Percentiles rank a stretch among this genome's conserved stretches.
phyloP scores from a whole-genome alignment of 2,329 filamentous ascomycete species.

The Emmonsiellopsis sp. region DNA sequence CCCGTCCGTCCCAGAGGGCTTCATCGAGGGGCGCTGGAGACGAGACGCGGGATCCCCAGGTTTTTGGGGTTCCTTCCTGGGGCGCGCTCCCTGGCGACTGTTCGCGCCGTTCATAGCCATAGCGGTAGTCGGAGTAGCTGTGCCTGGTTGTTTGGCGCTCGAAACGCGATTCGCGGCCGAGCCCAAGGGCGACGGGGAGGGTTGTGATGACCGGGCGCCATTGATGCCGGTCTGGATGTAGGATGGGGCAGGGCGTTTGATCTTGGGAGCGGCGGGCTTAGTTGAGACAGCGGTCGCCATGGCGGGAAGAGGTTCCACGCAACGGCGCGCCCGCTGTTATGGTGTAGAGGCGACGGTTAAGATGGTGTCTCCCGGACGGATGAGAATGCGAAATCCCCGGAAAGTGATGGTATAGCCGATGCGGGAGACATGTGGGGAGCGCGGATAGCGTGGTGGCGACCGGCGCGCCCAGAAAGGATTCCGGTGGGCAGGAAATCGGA shows the following conservation, averaged over 20 bases:
- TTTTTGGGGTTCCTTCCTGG: conserved; percentile 47
- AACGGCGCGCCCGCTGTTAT: background rate
- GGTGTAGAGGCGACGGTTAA: background rate
- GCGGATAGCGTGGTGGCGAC: conserved; percentile 20
- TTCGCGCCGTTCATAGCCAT: conserved; percentile 38
- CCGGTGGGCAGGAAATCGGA: background rate
- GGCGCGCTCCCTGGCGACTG: conserved; percentile 27
- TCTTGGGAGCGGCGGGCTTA: conserved; percentile 44
- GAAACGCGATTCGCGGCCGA: conserved; percentile 47
- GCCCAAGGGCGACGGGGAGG: conserved; percentile 47
- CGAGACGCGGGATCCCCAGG: conserved; percentile 24
- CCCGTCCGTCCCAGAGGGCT: conserved; percentile 18
- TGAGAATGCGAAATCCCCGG: conserved; percentile 22
- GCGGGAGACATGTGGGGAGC: conserved; percentile 38
- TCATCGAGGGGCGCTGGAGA: conserved; percentile 25
- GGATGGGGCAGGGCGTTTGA: conserved; percentile 58
- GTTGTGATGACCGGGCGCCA: conserved; percentile 47
- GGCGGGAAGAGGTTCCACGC: conserved; percentile 8
- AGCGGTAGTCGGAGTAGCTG: conserved; percentile 28
- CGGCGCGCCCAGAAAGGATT: conserved; percentile 14
- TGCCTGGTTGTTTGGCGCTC: conserved; percentile 43
- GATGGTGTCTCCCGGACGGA: conserved; percentile 10
- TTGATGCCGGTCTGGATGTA: conserved; percentile 54
- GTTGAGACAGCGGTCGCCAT: conserved; percentile 38
- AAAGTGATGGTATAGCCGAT: conserved; percentile 30